These are phyloP conservation scores for Zygoascus biomembranicola DNA, from an alignment of 805 yeast genomes.

Conservation along the genomic window DNA sequence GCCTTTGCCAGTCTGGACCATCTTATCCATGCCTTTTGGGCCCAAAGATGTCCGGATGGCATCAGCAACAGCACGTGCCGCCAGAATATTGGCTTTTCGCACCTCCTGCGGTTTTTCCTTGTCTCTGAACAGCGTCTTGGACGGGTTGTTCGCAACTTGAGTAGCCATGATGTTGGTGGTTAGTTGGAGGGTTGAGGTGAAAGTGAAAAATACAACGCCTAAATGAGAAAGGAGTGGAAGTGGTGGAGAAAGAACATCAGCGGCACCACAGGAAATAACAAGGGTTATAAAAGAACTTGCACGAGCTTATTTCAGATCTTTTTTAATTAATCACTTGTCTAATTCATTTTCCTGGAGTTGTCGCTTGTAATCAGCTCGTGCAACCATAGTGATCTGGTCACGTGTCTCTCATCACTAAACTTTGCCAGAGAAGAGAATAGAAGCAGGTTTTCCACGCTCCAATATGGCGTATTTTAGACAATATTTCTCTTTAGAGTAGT, in stretches of 20 bases:
- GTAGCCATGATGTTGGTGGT: slow-evolving; percentile 11
- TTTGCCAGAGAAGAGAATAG: not conserved
- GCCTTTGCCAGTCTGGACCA: slow-evolving; percentile 85
- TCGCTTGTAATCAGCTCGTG: not conserved
- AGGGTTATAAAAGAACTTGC: not conserved
- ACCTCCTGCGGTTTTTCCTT: slow-evolving; percentile 95
- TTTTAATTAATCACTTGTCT: too few relatives aligned
- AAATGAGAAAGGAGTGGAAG: not conserved
- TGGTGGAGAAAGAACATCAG: not conserved
- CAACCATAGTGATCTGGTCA: not conserved
- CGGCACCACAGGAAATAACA: too few relatives aligned
- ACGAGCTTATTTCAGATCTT: not conserved
- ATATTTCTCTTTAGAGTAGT: too few relatives aligned
- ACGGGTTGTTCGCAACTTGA: slow-evolving; percentile 8
- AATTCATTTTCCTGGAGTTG: too few relatives aligned
- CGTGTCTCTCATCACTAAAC: not conserved
- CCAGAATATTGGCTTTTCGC: slow-evolving; percentile 77
- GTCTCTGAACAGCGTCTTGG: slow-evolving; percentile 51
- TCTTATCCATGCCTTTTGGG: slow-evolving; percentile 99
- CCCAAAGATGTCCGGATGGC: slow-evolving; percentile 94
- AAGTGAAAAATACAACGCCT: not conserved
- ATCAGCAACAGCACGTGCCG: slow-evolving; percentile 92
- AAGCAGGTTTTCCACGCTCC: not conserved
- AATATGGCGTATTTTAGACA: not conserved
- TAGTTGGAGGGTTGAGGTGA: not conserved